Base-by-base conservation (phyloP, 805 yeast species). In the Metschnikowia henanensis region DNA sequence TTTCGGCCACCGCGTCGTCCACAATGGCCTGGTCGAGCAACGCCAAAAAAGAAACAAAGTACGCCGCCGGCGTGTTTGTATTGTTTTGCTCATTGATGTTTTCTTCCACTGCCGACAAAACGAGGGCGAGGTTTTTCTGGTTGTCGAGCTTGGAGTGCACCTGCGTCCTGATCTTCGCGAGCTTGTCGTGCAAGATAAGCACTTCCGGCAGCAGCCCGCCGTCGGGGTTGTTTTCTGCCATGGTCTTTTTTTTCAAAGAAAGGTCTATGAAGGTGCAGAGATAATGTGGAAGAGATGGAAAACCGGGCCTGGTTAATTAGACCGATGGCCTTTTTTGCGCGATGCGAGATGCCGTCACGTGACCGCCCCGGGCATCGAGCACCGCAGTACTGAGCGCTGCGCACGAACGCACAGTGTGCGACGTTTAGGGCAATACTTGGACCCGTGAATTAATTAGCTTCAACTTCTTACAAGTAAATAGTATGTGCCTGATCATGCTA, bases 91-190 rank as follows among this genome's bases (percentile, higher is more conserved):
- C 89, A 34, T 76, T 73, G 34, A 94, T 76, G 54, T 87, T 87
- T 55, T 88, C 96, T 61, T 94, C 99, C 37, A 94, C 91, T 3
- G 97, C 96, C 18, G 84, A 77, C 37, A 94, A 73, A 44, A 92
- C 83, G 21, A 88, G 67, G 7, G 97, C 96, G 50, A 87, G 72
- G 59, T 85, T 89, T 58, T 84, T 86, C 67, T 90, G 97, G 63
- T 90, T 87, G 19, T 84, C 89, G 39, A 91, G 69, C 61, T 88
- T 89, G n/a, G 96, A 88, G 49, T 67, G 75, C 55, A 77, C 67
- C 58, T 90, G 97, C 4, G 71, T 54, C 61, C 96, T 78, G 52
- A 91, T 81, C 59, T 80, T 80, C 46, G 79, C 73, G 33, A 88
- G 65, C 59, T 77, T 84, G 10, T 75, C 79, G 41, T 83, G 86